Evolutionary conservation across 352 stramenopile genomes (phyloP).

Genomic region (Phytophthora pisi): DNA sequence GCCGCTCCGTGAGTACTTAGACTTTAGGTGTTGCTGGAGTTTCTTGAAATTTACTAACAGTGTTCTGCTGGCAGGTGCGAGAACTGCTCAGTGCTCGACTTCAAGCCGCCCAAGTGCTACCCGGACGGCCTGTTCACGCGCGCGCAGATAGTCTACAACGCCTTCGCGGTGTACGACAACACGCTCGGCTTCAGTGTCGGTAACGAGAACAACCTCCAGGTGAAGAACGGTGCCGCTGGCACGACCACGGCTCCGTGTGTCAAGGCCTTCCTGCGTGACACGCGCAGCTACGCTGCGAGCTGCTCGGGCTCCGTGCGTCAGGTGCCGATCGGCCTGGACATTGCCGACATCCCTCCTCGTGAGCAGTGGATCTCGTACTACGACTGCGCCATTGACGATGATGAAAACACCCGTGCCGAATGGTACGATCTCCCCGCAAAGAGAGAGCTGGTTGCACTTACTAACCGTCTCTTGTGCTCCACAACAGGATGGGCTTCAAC

Average conservation of each 20-base stretch:
- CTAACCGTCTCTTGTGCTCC: neutral
- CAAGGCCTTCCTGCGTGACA: conserved; percentile 70
- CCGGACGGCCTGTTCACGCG: conserved; percentile 57
- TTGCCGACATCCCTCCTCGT: conserved; percentile 61
- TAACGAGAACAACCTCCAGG: conserved; percentile 67
- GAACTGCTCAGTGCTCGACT: conserved; percentile 60
- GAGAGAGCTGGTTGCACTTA: neutral
- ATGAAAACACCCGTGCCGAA: conserved; percentile 60
- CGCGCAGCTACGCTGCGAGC: conserved; percentile 49
- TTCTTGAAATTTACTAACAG: neutral
- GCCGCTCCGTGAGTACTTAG: conserved; percentile 49
- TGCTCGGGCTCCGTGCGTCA: conserved; percentile 49
- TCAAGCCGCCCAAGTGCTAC: conserved; percentile 59
- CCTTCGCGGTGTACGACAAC: conserved; percentile 80
- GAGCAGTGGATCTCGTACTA: conserved; percentile 66
- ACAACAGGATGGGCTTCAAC: conserved; percentile 50
- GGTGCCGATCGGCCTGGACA: conserved; percentile 70
- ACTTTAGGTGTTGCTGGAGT: neutral
- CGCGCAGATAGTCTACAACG: conserved; percentile 69
- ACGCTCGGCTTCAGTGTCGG: conserved; percentile 62
- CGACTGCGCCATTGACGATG: conserved; percentile 55
- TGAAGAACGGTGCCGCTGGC: conserved; percentile 28
- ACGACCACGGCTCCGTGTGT: conserved; percentile 58
- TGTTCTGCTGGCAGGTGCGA: conserved; percentile 45
- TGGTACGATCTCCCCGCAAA: conserved; percentile 30